These are phyloP conservation scores for Erythrophleum ivorense DNA, from an alignment of 331 rosid genomes.

Conservation along the genomic window DNA sequence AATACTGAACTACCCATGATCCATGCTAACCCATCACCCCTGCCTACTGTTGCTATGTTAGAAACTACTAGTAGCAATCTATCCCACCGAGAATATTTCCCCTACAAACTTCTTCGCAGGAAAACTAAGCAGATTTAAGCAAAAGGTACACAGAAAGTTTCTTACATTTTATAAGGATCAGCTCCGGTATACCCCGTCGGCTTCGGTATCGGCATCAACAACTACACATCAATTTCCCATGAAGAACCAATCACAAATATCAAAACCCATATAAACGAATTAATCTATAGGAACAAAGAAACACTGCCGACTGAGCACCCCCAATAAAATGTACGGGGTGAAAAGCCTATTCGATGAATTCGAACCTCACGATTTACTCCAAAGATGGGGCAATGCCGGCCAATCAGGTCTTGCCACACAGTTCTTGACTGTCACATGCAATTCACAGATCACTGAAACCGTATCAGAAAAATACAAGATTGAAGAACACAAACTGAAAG, in stretches of 20 bases:
- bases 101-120: neutral
- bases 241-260: neutral
- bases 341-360: slow-evolving; percentile 30
- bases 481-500: neutral
- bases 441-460: slow-evolving; percentile 14
- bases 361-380: slow-evolving; percentile 95
- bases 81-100: slow-evolving; percentile 1
- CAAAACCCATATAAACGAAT: neutral
- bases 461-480: slow-evolving; percentile 2
- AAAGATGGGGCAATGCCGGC: slow-evolving; percentile 89
- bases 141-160: neutral
- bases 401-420: slow-evolving; percentile 89
- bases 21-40: neutral
- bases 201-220: slow-evolving; percentile 76
- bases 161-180: slow-evolving; percentile 89
- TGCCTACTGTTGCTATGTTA: neutral
- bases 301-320: neutral
- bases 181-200: slow-evolving; percentile 94
- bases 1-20: neutral
- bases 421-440: slow-evolving; percentile 72
- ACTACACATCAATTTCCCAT: slow-evolving; percentile 50
- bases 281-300: neutral
- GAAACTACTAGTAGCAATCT: neutral
- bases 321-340: neutral
- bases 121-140: neutral